Evolutionary conservation across 352 stramenopile species (phyloP), one percentile per base, ranked within the genome.

Genomic region (Thraustochytrium striatum): DNA sequence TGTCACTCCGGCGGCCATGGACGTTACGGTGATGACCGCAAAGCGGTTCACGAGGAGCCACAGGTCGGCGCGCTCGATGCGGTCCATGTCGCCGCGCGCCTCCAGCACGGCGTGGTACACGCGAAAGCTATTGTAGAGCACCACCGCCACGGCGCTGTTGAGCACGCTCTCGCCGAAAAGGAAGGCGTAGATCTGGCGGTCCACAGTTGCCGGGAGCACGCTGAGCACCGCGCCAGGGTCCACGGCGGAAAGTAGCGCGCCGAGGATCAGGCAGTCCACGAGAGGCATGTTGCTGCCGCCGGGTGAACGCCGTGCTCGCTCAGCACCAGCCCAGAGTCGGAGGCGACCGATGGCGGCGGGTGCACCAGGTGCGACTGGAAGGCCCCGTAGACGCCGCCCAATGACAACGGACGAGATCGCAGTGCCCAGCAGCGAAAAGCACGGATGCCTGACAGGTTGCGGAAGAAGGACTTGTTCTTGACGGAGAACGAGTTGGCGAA

Each of bases 401-500:
- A 75, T 75, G 52, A 75, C 30, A 0, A 75, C 30, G 33, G 65
- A 30, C 1, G 65, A 75, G 1, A 75, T 8, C 11, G 61, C 52
- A 7, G 65, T 75, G 19, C 65, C 65, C 5, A 75, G 52, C 32
- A 75, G 39, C 36, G 65, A 75, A 3, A 62, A 75, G 30, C 43
- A 62, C 44, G n/a, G 36, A 75, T 75, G 43, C 65, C 65, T 3
- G 65, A 75, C 21, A 75, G 25, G 65, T 75, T 75, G 2, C 65
- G 43, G 65, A 75, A 75, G 30, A 75, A 75, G 25, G 32, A 55
- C 52, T 75, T 75, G 65, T 75, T 30, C 52, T 75, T 75, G 50
- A 75, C 52, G 44, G 32, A 55, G 52, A 55, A 75, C 8, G 65
- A 39, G 52, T 75, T 75, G 25, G 32, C 44, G 65, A 75, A 75